phyloP scores from a whole-genome alignment of 306 rosid genomes.

The Ochetophila trinervis region DNA sequence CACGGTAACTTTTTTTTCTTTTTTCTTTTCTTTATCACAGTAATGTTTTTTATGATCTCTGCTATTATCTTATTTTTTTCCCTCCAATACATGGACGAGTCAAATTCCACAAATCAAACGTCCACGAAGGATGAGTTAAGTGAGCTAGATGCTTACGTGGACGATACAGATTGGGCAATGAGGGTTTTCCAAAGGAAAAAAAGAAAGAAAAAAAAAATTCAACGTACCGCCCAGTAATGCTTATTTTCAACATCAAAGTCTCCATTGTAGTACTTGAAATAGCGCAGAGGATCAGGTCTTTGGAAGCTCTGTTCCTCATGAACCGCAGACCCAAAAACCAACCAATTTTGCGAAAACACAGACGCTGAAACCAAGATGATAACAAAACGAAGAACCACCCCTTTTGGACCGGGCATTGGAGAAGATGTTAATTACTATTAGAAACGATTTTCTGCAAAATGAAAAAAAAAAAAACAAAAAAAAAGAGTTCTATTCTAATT shows the following conservation, averaged over 20 bases:
- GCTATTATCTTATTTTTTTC: background rate
- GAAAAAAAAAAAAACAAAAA: background rate
- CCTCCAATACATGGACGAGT: too few relatives aligned
- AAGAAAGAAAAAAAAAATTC: background rate
- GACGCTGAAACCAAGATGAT: slow-evolving; percentile 39
- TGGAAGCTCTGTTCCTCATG: slow-evolving; percentile 35
- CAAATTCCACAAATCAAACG: too few relatives aligned
- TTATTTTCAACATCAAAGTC: slow-evolving; percentile 46
- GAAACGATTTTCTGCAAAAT: background rate
- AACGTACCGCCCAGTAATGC: slow-evolving; percentile 73
- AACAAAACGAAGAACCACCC: slow-evolving; percentile 30
- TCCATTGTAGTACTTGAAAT: slow-evolving; percentile 55
- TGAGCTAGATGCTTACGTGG: too few relatives aligned
- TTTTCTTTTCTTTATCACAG: too few relatives aligned
- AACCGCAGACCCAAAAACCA: slow-evolving; percentile 39
- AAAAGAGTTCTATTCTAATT: background rate
- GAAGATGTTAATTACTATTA: background rate
- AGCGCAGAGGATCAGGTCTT: slow-evolving; percentile 62
- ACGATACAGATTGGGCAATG: background rate
- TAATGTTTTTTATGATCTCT: background rate
- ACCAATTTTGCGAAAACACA: slow-evolving; percentile 25
- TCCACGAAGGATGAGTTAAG: too few relatives aligned
- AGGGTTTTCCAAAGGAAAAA: background rate
- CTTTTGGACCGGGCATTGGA: slow-evolving; percentile 41
- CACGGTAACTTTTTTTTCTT: background rate